Evolutionary conservation across 306 rosid species (phyloP).

Genomic region (Casuarina glauca): DNA sequence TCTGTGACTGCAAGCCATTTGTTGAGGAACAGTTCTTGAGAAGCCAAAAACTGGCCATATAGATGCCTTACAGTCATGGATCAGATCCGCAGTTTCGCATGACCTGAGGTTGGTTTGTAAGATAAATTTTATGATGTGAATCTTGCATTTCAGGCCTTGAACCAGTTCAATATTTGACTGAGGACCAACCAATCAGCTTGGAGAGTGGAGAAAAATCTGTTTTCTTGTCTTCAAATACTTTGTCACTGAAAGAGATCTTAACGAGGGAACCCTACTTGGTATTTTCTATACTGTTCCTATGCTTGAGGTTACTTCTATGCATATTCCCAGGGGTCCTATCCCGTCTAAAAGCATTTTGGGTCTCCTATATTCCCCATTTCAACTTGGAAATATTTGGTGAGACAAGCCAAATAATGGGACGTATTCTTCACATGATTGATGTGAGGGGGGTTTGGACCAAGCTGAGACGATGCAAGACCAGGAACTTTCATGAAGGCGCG

Average conservation of each 20-base stretch:
- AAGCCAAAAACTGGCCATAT: not conserved
- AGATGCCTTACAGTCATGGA: not conserved
- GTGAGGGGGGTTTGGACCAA: conserved; percentile 68
- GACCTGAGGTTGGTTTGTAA: not conserved
- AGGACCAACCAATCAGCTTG: conserved; percentile 25
- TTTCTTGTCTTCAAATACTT: conserved; percentile 29
- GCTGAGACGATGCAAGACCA: conserved; percentile 60
- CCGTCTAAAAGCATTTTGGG: conserved; percentile 51
- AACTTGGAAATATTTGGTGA: conserved; percentile 73
- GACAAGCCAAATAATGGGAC: conserved; percentile 63
- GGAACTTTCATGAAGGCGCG: conserved; percentile 66
- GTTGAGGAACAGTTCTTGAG: no score
- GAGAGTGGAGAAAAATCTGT: conserved; percentile 31
- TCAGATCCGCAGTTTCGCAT: not conserved
- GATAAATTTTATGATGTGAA: conserved; percentile 2
- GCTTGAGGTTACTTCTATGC: conserved; percentile 44
- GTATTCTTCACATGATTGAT: conserved; percentile 53
- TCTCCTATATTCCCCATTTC: conserved; percentile 49
- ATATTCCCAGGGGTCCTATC: conserved; percentile 40
- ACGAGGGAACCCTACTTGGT: conserved; percentile 58
- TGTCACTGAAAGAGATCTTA: conserved; percentile 35
- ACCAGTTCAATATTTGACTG: conserved; percentile 34
- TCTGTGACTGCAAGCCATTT: not conserved
- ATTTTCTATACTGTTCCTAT: conserved; percentile 56
- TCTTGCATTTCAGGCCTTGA: conserved; percentile 51